Evolutionary conservation across 208 protist genomes (phyloP).

Genomic region (Leishmania tropica): DNA sequence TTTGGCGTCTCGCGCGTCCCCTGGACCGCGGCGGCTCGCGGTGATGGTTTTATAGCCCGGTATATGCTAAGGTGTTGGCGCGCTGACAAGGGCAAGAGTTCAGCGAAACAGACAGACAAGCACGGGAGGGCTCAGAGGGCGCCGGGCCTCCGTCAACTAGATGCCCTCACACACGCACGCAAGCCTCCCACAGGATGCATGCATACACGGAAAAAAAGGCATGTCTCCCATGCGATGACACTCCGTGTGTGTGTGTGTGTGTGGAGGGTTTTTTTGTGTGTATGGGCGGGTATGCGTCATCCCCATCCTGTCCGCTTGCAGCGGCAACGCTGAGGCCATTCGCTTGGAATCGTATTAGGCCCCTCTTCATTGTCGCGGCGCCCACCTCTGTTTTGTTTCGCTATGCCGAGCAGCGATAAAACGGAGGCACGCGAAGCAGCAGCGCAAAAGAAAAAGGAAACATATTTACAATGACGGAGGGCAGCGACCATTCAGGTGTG

Average conservation of each 20-base stretch:
- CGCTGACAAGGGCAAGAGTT: neutral
- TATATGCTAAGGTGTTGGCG: neutral
- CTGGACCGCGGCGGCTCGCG: neutral
- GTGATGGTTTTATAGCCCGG: neutral
- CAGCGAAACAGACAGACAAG: neutral
- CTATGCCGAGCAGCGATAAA: neutral
- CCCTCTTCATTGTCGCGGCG: neutral
- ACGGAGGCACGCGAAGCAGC: neutral
- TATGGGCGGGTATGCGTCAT: neutral
- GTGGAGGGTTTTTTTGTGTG: too few relatives aligned
- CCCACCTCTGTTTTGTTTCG: neutral
- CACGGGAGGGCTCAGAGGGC: neutral
- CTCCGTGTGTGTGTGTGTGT: neutral
- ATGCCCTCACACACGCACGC: neutral
- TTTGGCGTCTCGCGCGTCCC: neutral
- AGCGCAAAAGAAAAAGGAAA: too few relatives aligned
- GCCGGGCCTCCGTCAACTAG: too few relatives aligned
- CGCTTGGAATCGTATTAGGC: neutral
- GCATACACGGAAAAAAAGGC: neutral
- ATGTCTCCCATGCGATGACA: neutral
- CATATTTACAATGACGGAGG: too few relatives aligned
- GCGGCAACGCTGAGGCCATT: neutral
- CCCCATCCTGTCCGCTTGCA: too few relatives aligned
- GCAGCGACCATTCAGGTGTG: neutral
- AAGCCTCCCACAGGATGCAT: neutral